Evolutionary conservation across 257 asterid genomes (phyloP).

Genomic region (Dorcoceras hygrometricum): DNA sequence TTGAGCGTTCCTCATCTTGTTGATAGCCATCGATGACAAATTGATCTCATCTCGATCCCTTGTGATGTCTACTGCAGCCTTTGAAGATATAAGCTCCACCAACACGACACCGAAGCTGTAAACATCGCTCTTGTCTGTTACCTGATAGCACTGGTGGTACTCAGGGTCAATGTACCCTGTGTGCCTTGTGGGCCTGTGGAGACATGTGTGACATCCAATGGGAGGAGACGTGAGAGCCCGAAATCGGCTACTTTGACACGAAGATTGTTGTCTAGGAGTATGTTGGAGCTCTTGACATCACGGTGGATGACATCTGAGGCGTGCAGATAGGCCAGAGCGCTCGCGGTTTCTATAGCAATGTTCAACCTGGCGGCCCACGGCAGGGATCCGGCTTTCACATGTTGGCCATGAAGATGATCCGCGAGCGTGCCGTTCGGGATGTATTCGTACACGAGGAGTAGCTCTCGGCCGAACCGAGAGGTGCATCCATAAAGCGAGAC

Average conservation of each 20-base stretch:
- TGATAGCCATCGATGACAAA: constrained; percentile 32
- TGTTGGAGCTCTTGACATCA: constrained; percentile 34
- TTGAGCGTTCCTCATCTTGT: constrained; percentile 25
- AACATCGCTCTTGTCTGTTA: constrained; percentile 37
- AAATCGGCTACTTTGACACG: constrained; percentile 37
- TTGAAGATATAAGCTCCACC: constrained; percentile 39
- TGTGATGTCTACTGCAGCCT: constrained; percentile 29
- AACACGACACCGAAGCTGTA: constrained; percentile 40
- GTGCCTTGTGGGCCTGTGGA: constrained; percentile 42
- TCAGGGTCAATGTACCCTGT: constrained; percentile 38
- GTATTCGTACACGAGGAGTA: constrained; percentile 38
- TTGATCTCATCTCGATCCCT: constrained; percentile 34
- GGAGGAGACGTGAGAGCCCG: constrained; percentile 35
- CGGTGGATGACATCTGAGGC: constrained; percentile 36
- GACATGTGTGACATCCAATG: constrained; percentile 30
- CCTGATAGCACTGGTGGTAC: constrained; percentile 34
- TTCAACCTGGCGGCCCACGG: constrained; percentile 31
- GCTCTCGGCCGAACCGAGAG: constrained; percentile 18
- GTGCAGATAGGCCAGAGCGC: constrained; percentile 36
- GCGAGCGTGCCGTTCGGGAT: constrained; percentile 37
- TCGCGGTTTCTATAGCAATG: constrained; percentile 33
- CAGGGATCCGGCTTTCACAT: neutral
- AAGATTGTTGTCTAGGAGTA: constrained; percentile 32
- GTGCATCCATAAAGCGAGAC: constrained; percentile 45
- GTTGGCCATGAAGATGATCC: constrained; percentile 35